Percentiles rank a stretch among this genome's conserved stretches.
Evolutionary conservation across 768 basidiomycete species (phyloP).

Genomic region (Lyophyllum semitale): DNA sequence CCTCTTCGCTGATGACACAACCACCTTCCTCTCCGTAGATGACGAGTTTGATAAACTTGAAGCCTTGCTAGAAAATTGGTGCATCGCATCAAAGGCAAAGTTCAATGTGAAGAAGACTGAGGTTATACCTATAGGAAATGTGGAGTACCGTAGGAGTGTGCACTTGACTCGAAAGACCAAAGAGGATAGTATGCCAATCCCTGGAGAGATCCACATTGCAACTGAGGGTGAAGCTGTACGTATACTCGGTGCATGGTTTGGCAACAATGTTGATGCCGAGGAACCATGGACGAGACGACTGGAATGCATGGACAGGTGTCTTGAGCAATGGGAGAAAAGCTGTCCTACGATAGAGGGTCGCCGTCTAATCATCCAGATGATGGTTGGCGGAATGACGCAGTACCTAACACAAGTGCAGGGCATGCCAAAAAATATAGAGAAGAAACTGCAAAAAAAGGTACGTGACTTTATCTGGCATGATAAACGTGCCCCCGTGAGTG

Average conservation of each 20-base stretch:
- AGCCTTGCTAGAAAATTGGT: constrained; percentile 37
- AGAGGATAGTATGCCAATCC: constrained; percentile 6
- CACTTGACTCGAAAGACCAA: constrained; percentile 9
- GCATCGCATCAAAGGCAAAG: constrained; percentile 35
- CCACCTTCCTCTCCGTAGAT: constrained; percentile 26
- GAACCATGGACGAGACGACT: constrained; percentile 26
- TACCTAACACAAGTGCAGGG: constrained; percentile 37
- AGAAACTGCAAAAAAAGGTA: constrained; percentile 19
- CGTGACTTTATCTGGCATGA: constrained; percentile 27
- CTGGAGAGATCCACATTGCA: constrained; percentile 23
- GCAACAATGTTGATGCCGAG: constrained; percentile 24
- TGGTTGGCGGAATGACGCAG: constrained; percentile 27
- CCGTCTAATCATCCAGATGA: constrained; percentile 24
- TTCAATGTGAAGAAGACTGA: constrained; percentile 45
- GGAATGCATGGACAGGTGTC: constrained; percentile 23
- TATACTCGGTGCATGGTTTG: constrained; percentile 32
- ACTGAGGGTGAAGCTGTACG: constrained; percentile 27
- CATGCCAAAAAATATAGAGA: constrained; percentile 30
- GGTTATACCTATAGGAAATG: constrained; percentile 38
- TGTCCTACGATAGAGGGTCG: constrained; percentile 31
- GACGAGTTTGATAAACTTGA: constrained; percentile 27
- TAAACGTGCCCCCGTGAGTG: constrained; percentile 18
- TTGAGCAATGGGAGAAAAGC: constrained; percentile 24
- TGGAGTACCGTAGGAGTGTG: too few relatives aligned
- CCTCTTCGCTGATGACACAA: constrained; percentile 22